Base-by-base conservation (phyloP, 1,284 basidiomycete species). In the Rhodotorula sp. region DNA sequence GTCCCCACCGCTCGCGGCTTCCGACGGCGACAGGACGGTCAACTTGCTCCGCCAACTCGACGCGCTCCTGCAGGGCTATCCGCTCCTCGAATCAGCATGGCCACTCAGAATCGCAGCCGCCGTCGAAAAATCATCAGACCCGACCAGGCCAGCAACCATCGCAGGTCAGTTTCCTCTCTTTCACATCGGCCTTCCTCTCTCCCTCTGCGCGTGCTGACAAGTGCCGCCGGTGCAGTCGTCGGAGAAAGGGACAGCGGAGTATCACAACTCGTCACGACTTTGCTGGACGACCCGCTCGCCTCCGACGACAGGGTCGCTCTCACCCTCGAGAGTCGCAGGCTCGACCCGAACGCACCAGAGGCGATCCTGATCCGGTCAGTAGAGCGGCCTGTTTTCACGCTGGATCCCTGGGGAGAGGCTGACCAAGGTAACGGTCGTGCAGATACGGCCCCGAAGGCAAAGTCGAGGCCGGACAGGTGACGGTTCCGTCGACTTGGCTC, bases 271-370 rank as follows among this genome's bases (percentile, higher is more conserved):
- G 66, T 71, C 1, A 64, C 62, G 0, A 68, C 74, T 6, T 51
- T 70, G 30, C 61, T 75, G 42, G 74, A 75, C 55, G 72, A 75
- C 62, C 74, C 74, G 17, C 66, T 75, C 46, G 29, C 72, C 29
- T 64, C 57, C 61, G 63, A 69, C 18, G 58, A 57, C 10, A 63
- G 71, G 3, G 48, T 71, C 45, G 68, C 67, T 10, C 45, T 73
- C 56, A 64, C 67, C 5, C 62, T 75, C 44, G 74, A 70, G 26
- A 29, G 64, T 7, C 57, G 74, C 17, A 37, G 68, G 18, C 62
- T 75, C 29, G 18, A 22, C 12, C 15, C 42, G 5, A 44, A 53
- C 6, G 22, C 71, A 4, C 67, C 69, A 2, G 65, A 73, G 45
- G 67, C 69, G 2, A 54, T 66, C 30, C 33, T 30, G 18, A 33